phyloP scores from a whole-genome alignment of 768 basidiomycete genomes.

The Mycena galopus region DNA sequence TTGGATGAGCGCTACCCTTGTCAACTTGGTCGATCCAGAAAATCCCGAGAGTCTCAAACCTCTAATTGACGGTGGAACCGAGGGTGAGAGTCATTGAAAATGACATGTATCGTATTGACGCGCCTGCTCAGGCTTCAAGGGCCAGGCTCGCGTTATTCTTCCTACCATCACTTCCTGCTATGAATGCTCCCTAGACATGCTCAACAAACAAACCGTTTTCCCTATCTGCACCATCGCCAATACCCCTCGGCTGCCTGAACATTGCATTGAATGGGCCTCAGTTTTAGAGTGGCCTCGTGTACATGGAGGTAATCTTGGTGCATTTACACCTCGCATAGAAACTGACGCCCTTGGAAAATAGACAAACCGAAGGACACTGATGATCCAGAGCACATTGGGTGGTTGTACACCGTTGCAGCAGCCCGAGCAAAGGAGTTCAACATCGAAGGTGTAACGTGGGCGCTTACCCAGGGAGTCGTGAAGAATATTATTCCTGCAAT shows the following conservation, averaged over 20 bases:
- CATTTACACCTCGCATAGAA: background rate
- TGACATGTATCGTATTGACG: background rate
- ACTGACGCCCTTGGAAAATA: conserved; percentile 42
- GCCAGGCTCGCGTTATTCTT: conserved; percentile 96
- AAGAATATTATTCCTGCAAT: conserved; percentile 99
- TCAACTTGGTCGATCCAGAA: conserved; percentile 94
- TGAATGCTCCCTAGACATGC: conserved; percentile 98
- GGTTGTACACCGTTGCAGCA: conserved; percentile 87
- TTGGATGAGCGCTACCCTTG: conserved; percentile 99
- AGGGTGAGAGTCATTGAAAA: conserved; percentile 68
- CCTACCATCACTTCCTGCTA: conserved; percentile 97
- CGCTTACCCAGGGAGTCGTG: conserved; percentile 96
- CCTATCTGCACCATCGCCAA: conserved; percentile 99
- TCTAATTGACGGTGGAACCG: conserved; percentile 97
- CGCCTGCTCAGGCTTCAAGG: conserved; percentile 88
- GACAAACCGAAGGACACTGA: conserved; percentile 98
- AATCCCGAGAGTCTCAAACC: conserved; percentile 95
- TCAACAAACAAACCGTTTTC: conserved; percentile 96
- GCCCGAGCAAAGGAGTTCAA: conserved; percentile 93
- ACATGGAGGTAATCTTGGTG: conserved; percentile 73
- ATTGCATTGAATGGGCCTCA: conserved; percentile 99
- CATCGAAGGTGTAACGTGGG: conserved; percentile 99
- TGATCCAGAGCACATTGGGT: conserved; percentile 95
- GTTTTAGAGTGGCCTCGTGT: conserved; percentile 98
- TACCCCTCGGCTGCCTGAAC: conserved; percentile 96